A percentile compares a stretch with the other conserved stretches of the same genome.
Conservation (phyloP, 345 rosid species). For the Pistacia atlantica region DNA sequence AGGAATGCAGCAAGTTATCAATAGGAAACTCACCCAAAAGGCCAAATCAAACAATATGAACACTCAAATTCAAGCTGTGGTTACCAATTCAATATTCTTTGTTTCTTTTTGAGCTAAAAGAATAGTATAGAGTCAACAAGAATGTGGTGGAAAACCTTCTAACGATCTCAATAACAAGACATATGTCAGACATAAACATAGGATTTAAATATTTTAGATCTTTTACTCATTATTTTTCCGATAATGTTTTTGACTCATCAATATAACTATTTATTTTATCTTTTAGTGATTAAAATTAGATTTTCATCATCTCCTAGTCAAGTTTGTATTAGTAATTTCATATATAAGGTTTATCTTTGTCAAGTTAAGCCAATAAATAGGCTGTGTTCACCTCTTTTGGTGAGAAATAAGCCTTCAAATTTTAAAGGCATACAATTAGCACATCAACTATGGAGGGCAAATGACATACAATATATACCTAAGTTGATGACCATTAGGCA, state of each 20-base stretch:
- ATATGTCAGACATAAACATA: too few species aligned
- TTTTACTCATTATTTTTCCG: too few species aligned
- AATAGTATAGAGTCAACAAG: not conserved
- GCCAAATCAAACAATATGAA: not conserved
- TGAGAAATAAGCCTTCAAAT: conserved; percentile 1
- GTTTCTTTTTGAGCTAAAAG: not conserved
- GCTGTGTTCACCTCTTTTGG: not conserved
- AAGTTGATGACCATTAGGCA: not conserved
- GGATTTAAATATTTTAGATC: too few species aligned
- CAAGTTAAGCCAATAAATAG: too few species aligned
- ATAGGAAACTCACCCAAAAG: not conserved
- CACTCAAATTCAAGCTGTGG: not conserved
- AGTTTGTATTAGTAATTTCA: too few species aligned
- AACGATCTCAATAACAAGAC: too few species aligned
- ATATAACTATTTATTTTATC: too few species aligned
- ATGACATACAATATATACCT: not conserved
- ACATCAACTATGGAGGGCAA: not conserved
- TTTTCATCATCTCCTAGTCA: too few species aligned
- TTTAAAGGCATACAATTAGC: not conserved
- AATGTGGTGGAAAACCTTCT: too few species aligned
- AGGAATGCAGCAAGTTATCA: not conserved
- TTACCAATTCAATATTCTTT: conserved; percentile 3
- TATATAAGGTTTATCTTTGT: too few species aligned
- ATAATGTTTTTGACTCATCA: too few species aligned
- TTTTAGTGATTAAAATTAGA: too few species aligned